These are phyloP conservation scores for Odonthalia washingtoniensis DNA, from an alignment of 31 red algal species.

Conservation along the genomic window DNA sequence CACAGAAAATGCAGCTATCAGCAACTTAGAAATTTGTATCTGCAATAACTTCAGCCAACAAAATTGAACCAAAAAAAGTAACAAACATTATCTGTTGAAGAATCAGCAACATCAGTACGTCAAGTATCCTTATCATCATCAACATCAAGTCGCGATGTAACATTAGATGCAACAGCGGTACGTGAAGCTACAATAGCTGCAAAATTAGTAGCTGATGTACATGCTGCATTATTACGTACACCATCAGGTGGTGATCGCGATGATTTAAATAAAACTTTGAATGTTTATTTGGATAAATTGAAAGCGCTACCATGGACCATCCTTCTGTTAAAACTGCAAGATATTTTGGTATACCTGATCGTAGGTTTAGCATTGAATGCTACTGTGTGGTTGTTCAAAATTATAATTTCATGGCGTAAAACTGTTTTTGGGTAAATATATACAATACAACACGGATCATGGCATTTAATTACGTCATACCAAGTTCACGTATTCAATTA, in stretches of 20 bases:
- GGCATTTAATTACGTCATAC: too few species aligned
- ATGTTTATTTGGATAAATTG: constrained; percentile 72
- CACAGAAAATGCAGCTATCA: neutral
- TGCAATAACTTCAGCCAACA: neutral
- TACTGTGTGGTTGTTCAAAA: constrained; percentile 63
- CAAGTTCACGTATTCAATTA: too few species aligned
- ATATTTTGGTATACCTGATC: constrained; percentile 70
- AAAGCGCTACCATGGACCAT: constrained; percentile 67
- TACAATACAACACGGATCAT: too few species aligned
- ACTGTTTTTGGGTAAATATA: too few species aligned
- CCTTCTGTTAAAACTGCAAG: constrained; percentile 52
- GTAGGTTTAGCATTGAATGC: constrained; percentile 71
- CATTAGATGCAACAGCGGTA: too few species aligned
- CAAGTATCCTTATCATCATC: constrained; percentile 59
- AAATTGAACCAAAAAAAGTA: neutral
- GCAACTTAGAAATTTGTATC: neutral
- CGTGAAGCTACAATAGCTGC: too few species aligned
- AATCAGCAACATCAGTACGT: constrained; percentile 41
- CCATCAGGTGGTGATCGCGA: constrained; percentile 17
- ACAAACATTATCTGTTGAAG: constrained; percentile 40
- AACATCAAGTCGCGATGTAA: too few species aligned
- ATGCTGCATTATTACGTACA: constrained; percentile 17
- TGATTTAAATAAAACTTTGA: constrained; percentile 59
- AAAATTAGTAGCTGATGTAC: constrained; percentile 41
- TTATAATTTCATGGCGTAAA: too few species aligned